These are phyloP conservation scores for Didymellaceae sp. DNA, from an alignment of 2,329 filamentous ascomycete genomes.

Conservation along the genomic window DNA sequence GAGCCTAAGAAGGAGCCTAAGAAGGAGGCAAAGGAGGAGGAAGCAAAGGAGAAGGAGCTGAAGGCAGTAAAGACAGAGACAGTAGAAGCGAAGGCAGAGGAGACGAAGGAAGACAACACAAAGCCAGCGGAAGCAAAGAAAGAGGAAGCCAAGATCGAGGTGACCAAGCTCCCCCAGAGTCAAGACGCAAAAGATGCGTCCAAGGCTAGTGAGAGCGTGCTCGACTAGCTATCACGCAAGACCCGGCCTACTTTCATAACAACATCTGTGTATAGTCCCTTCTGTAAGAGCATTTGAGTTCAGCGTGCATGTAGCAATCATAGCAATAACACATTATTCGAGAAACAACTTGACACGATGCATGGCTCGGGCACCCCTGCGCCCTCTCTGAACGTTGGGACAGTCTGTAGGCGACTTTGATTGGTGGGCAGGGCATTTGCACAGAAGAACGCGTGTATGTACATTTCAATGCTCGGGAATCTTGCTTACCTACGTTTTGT, in stretches of 20 bases:
- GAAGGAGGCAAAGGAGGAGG: neutral
- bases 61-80: neutral
- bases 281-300: neutral
- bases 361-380: too few species aligned
- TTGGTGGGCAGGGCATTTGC: too few species aligned
- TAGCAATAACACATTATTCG: too few species aligned
- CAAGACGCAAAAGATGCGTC: conserved; percentile 33
- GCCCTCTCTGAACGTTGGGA: too few species aligned
- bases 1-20: neutral
- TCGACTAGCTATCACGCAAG: conserved; percentile 33
- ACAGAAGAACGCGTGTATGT: too few species aligned
- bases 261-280: neutral
- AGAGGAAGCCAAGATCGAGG: neutral
- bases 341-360: too few species aligned
- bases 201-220: conserved; percentile 47
- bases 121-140: neutral
- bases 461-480: too few species aligned
- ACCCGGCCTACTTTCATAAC: neutral
- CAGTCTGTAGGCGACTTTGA: too few species aligned
- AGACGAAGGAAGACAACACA: neutral
- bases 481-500: too few species aligned
- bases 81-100: too few species aligned
- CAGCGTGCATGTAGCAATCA: conserved; percentile 16
- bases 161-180: conserved; percentile 24
- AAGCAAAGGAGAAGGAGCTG: neutral